These are phyloP conservation scores for Aspergillus ostianus DNA, from an alignment of 495 filamentous ascomycete species.

Conservation along the genomic window DNA sequence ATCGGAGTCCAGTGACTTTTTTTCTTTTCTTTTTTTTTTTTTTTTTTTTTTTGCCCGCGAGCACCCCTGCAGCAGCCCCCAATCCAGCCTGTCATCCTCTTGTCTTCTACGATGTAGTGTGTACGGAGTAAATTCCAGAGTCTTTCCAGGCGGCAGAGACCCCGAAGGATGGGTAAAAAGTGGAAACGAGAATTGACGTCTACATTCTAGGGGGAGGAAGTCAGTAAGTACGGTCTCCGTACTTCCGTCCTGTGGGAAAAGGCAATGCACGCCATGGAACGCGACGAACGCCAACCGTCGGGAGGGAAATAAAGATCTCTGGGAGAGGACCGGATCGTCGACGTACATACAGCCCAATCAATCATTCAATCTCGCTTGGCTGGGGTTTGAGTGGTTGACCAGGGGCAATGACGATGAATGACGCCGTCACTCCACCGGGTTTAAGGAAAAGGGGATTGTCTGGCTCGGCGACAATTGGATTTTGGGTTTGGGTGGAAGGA, in stretches of 20 bases:
- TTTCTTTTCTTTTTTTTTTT: no score
- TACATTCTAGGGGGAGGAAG: no score
- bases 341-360: neutral
- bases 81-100: no score
- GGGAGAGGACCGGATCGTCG: neutral
- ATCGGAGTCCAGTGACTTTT: conserved; percentile 3
- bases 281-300: no score
- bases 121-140: no score
- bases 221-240: no score
- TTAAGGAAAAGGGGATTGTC: neutral
- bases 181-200: no score
- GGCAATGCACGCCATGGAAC: no score
- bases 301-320: neutral
- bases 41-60: neutral
- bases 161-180: no score
- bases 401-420: neutral
- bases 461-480: neutral
- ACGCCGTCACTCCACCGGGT: neutral
- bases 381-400: neutral
- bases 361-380: neutral
- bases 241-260: neutral
- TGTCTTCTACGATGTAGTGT: no score
- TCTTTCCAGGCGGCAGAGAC: no score
- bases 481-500: neutral
- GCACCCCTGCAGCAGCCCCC: neutral